Evolutionary conservation across 345 rosid genomes (phyloP).

Genomic region (Schrenkiella parvula): DNA sequence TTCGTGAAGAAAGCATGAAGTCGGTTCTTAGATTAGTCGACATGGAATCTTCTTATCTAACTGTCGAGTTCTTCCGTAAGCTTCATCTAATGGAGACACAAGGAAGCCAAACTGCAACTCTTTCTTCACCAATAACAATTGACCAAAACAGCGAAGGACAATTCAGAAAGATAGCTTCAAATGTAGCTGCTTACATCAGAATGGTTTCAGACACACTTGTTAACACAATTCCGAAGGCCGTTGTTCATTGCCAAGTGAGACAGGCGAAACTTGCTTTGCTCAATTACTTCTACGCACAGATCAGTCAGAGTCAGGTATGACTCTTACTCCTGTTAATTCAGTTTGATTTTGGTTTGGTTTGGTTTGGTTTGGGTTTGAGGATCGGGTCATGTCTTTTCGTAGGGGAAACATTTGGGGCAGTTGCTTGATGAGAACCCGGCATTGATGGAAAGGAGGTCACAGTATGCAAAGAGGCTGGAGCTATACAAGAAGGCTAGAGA

Average conservation of each 20-base stretch:
- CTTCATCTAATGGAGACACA: conserved; percentile 48
- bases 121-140: conserved; percentile 10
- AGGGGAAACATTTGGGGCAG: conserved; percentile 48
- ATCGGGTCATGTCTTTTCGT: neutral
- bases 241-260: conserved; percentile 73
- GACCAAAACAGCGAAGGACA: conserved; percentile 58
- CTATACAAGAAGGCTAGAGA: conserved; percentile 67
- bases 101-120: conserved; percentile 41
- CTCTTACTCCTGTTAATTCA: neutral
- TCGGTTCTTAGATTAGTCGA: conserved; percentile 62
- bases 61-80: conserved; percentile 76
- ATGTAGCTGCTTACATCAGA: conserved; percentile 55
- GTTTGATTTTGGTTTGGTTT: neutral
- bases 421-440: conserved; percentile 62
- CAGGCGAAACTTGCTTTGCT: conserved; percentile 67
- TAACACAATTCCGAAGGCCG: conserved; percentile 67
- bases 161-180: conserved; percentile 66
- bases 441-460: conserved; percentile 63
- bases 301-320: conserved; percentile 58
- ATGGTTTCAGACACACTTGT: conserved; percentile 72
- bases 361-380: neutral
- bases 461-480: conserved; percentile 61
- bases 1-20: conserved; percentile 66
- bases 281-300: conserved; percentile 56
- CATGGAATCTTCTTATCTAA: conserved; percentile 78